Evolutionary conservation across 2,329 filamentous ascomycete species (phyloP), one percentile per base, ranked within the genome.

Genomic region (Clarireedia homoeocarpa): DNA sequence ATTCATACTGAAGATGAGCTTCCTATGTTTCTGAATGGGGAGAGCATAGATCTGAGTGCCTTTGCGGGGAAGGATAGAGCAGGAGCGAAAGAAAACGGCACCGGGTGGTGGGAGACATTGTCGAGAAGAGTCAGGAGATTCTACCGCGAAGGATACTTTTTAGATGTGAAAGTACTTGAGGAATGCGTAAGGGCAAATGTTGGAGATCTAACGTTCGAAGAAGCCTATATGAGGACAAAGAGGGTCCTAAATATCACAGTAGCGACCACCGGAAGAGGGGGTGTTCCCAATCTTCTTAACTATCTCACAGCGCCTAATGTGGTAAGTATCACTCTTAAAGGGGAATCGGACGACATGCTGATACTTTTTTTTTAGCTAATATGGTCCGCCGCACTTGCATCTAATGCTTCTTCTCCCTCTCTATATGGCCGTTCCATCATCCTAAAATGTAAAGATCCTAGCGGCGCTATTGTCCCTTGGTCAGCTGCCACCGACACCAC

Each of bases 271-370:
- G 83, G 82, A 5, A 82, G 85, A 59, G 84, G 83, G 14, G 89
- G 89, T 36, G 83, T 92, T 1, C 91, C 91, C 2, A 91, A 87
- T 48, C 74, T 96, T 34, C 79, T 97, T 36, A 97, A 96, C 71
- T 94, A 96, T 68, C 78, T 96, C 51, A 96, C 91, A 1, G 89
- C 92, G 2, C 92, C 92, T 3, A 92, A 96, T 67, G 91, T 96
- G 65, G 88, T 91, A 79, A 62, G 86, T 84, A 24, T 17, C 42
- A 34, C 2, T 34, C 30, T 9, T 34, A 10, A 10, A 34, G 9
- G 9, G 12, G 30, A 34, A 9, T 34, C 12, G 30, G 10, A 34
- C 30, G 30, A 34, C 30, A 48, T 44, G n/a, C 36, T 58, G 26
- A 54, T 30, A 34, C 34, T 44, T n/a, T 44, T 6, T 51, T n/a